These are phyloP conservation scores for Coniochaeta sp. DNA, from an alignment of 2,329 filamentous ascomycete species.

Conservation along the genomic window DNA sequence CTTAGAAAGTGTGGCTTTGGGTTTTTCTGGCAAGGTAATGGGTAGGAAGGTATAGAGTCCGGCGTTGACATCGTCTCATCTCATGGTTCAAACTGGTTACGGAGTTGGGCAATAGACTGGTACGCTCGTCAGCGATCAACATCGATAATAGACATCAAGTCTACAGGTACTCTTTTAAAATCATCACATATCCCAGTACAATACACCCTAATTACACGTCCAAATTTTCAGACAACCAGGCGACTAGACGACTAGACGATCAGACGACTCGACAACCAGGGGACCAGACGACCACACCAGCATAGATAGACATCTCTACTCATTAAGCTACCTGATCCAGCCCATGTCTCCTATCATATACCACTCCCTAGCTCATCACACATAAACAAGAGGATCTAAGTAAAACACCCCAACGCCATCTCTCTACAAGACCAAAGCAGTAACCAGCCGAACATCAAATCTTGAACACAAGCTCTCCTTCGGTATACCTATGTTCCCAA, in stretches of 20 bases:
- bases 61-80: background rate
- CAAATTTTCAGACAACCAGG: no score
- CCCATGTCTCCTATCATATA: background rate
- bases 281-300: no score
- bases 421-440: conserved; percentile 2
- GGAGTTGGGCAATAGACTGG: background rate
- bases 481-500: conserved; percentile 40
- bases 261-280: no score
- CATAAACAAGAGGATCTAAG: background rate
- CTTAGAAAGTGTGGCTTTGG: background rate
- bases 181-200: no score
- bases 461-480: conserved; percentile 62
- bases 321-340: background rate
- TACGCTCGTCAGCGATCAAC: no score
- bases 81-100: background rate
- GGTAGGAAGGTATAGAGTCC: background rate
- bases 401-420: conserved; percentile 1
- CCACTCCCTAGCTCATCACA: background rate
- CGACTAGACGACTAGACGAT: no score
- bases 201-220: no score
- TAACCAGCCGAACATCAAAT: conserved; percentile 35
- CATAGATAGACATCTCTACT: background rate
- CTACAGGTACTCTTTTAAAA: no score
- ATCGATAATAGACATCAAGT: no score
- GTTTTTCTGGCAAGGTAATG: background rate